Evolutionary conservation across 352 stramenopile genomes (phyloP).

Genomic region (Paralagenidium karlingii): DNA sequence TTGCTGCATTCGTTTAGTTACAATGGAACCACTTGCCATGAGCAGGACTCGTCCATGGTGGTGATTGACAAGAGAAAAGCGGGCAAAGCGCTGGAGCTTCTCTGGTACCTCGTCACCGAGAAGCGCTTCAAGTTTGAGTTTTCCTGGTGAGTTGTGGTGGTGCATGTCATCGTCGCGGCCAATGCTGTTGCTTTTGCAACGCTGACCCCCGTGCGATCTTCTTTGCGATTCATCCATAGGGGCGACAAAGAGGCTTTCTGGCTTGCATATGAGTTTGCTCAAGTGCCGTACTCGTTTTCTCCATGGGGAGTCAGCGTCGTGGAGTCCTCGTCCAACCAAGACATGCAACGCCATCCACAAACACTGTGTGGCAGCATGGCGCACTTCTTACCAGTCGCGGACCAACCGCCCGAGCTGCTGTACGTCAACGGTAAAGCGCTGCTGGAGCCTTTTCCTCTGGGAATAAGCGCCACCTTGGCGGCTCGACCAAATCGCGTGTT

Average conservation of each 20-base stretch:
- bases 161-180: too few species aligned
- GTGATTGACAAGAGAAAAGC: slow-evolving; percentile 43
- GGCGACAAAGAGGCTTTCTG: slow-evolving; percentile 69
- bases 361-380: slow-evolving; percentile 31
- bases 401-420: slow-evolving; percentile 12
- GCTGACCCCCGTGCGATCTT: not conserved
- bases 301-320: slow-evolving; percentile 44
- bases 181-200: too few species aligned
- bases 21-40: slow-evolving; percentile 26
- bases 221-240: too few species aligned
- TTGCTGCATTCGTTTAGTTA: slow-evolving; percentile 31
- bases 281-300: slow-evolving; percentile 43
- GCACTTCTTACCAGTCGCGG: slow-evolving; percentile 7
- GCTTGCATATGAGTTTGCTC: slow-evolving; percentile 49
- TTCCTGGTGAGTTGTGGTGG: too few species aligned
- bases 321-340: slow-evolving; percentile 25
- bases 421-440: slow-evolving; percentile 31
- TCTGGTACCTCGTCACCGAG: slow-evolving; percentile 57
- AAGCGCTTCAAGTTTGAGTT: slow-evolving; percentile 50
- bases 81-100: slow-evolving; percentile 28
- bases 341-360: slow-evolving; percentile 33
- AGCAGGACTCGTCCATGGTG: slow-evolving; percentile 65
- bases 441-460: slow-evolving; percentile 12
- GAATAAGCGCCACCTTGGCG: slow-evolving; percentile 12
- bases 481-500: slow-evolving; percentile 21